phyloP scores from a whole-genome alignment of 1,139 yeast species.

The Blastobotrys elegans region DNA sequence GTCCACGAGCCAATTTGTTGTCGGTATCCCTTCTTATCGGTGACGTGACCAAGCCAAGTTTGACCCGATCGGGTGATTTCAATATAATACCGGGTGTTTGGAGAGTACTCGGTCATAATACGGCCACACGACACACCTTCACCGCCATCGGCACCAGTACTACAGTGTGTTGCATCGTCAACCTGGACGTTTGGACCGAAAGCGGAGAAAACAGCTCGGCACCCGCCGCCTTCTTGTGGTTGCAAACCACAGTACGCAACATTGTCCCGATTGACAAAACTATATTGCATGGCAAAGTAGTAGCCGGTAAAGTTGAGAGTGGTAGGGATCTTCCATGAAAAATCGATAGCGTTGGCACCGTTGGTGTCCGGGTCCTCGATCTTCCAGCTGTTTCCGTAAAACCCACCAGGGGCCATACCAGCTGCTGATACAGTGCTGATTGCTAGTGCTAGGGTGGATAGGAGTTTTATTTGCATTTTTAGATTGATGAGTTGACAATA shows the following conservation, averaged over 20 bases:
- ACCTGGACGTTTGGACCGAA: not conserved
- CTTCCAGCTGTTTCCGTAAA: not conserved
- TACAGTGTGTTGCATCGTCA: not conserved
- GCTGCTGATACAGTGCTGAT: not conserved
- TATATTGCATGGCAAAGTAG: conserved; percentile 4
- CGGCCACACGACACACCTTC: not conserved
- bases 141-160: conserved; percentile 4
- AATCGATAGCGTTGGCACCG: conserved; percentile 2
- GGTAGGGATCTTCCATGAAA: not conserved
- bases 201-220: conserved; percentile 1
- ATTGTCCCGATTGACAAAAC: not conserved
- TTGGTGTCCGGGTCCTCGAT: not conserved
- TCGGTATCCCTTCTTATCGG: not conserved
- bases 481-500: too few relatives aligned
- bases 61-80: not conserved
- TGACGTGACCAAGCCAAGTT: not conserved
- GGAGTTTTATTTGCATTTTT: not conserved
- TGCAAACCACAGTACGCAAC: conserved; percentile 3
- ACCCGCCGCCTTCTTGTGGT: not conserved
- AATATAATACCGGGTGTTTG: conserved; percentile 1
- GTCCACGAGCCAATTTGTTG: not conserved
- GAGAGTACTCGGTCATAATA: conserved; percentile 1
- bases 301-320: not conserved
- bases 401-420: conserved; percentile 1
- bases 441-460: not conserved